Evolutionary conservation across 2,329 filamentous ascomycete genomes (phyloP), one percentile per base, ranked within the genome.

Genomic region (Lachnellula arida): DNA sequence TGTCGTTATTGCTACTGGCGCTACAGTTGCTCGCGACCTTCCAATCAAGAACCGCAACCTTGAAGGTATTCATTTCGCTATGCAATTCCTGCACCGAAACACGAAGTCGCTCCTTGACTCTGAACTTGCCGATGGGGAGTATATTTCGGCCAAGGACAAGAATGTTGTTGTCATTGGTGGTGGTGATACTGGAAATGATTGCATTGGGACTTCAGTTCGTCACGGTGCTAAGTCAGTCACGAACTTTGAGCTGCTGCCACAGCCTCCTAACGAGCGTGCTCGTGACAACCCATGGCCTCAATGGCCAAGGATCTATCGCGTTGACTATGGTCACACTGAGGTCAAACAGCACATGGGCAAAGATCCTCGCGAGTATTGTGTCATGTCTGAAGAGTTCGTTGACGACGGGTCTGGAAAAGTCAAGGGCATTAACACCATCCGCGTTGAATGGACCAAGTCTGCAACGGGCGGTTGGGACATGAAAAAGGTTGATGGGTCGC

Each of bases 221-320:
- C 93, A 97, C 70, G 93, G 93, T 58, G 93, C 93, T 71, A 96
- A 95, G 76, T 96, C 90, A 1, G 90, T 97, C 61, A 89, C 89
- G 75, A 97, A 97, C 82, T 97, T 97, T 66, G 93, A 97, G 78
- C 80, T 97, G 55, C 81, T 97, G 60, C 93, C 93, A 32, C 91
- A 97, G 75, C 93, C 93, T 65, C 91, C 92, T 7, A 84, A 89
- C 58, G 87, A 96, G 80, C 91, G 93, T 75, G 91, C 89, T 62
- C 83, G 85, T 61, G 93, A 97, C 75, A 97, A 97, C 80, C 93
- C 93, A 60, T 97, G 93, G 93, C 93, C 93, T 9, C 93, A 97
- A 76, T 97, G 93, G 92, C 93, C 93, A 56, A 89, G 92, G 68
- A 92, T 97, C 72, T 97, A 96, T 81, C 91, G 93, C 66, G 89